Base-by-base conservation (phyloP, 768 basidiomycete species). In the Galerina sulciceps region DNA sequence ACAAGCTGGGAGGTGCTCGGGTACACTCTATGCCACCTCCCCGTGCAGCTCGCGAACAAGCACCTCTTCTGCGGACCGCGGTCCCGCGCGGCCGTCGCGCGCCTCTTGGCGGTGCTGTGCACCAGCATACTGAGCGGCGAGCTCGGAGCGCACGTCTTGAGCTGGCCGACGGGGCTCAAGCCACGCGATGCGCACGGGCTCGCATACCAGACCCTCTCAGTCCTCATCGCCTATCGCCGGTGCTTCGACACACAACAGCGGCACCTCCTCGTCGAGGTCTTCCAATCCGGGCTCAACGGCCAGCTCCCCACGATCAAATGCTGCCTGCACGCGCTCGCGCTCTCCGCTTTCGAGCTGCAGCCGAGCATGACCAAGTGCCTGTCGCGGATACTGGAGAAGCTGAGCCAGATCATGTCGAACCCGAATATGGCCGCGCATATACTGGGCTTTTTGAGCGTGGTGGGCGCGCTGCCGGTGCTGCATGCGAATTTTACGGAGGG, bases 401-500 rank as follows among this genome's bases (percentile, higher is more conserved):
- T 99, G 26, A 88, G 91, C 6, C 90, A 92, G 70, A 96, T 99
- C 75, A 96, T 98, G 88, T 93, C 93, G 1, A 94, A 92, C 53
- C 87, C 94, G 2, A 88, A 88, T 59, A 90, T 98, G 84, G 90
- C 94, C 6, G 90, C 96, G n/a, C 96, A 99, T 69, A 96, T 99
- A 70, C 86, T 99, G 58, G 92, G 92, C 60, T 92, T 99, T 71
- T 83, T 99, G 20, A 83, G 86, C 42, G 89, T 97, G 60, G 82
- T 97, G 44, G 94, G 93, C 3, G 92, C 94, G 1, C 82, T 90
- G 13, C 88, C 85, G 1, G 74, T 82, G 6, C 77, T 99, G 6
- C 91, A 94, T 71, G 87, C 87, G 55, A 99, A 97, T 72, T 91
- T 99, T 65, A 94, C 91, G 2, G 93, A 95, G 62, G 83, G 77